Evolutionary conservation across 1,284 basidiomycete species (phyloP).

Genomic region (Boletus hoseneyae): DNA sequence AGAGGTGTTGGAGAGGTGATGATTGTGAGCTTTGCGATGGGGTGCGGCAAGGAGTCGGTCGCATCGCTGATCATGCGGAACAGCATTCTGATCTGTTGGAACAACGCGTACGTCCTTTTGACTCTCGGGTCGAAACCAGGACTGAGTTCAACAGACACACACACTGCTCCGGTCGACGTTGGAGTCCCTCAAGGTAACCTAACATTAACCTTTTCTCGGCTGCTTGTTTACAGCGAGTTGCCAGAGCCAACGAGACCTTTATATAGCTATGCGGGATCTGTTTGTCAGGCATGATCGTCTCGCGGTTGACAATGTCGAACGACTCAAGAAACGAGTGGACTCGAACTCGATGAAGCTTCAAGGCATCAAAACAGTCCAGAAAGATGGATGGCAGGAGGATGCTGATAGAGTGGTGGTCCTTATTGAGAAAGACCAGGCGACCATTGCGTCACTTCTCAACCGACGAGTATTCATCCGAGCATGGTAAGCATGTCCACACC

Average conservation of each 20-base stretch:
- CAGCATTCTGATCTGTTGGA: constrained; percentile 78
- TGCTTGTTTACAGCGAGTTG: constrained; percentile 17
- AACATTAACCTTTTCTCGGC: neutral
- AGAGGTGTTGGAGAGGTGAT: constrained; percentile 75
- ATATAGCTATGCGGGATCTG: constrained; percentile 79
- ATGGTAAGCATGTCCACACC: constrained; percentile 48
- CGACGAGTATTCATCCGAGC: constrained; percentile 81
- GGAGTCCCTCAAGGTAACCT: constrained; percentile 67
- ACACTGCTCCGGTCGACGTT: constrained; percentile 61
- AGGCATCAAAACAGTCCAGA: constrained; percentile 60
- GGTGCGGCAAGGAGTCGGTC: constrained; percentile 68
- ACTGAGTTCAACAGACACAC: constrained; percentile 43
- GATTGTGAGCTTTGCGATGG: constrained; percentile 80
- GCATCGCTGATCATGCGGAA: constrained; percentile 68
- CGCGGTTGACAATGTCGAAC: constrained; percentile 81
- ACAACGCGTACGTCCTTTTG: constrained; percentile 57
- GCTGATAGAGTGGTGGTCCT: constrained; percentile 65
- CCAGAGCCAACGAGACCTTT: constrained; percentile 83
- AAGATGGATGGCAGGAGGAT: constrained; percentile 81
- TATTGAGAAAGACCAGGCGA: constrained; percentile 76
- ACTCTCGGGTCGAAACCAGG: neutral
- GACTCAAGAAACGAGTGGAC: constrained; percentile 82
- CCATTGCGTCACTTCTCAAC: constrained; percentile 65
- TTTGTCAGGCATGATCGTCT: constrained; percentile 81
- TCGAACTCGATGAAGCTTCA: constrained; percentile 73